A percentile compares a stretch with the other conserved stretches of the same genome.
Conservation (phyloP, 495 filamentous ascomycete species). For the Astrocystis sublimbata region DNA sequence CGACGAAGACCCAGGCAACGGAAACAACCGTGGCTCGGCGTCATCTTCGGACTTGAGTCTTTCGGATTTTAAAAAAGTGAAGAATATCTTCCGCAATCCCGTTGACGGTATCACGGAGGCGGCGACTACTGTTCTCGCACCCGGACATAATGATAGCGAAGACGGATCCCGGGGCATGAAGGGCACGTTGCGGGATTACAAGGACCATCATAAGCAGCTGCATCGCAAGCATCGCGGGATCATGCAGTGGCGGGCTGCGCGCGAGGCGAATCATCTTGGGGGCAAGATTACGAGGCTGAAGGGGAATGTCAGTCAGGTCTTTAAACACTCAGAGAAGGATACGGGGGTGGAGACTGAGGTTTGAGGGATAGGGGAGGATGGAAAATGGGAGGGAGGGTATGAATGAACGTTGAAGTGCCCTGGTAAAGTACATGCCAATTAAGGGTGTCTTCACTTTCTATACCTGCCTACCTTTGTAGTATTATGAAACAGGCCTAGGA, state of each 20-base stretch:
- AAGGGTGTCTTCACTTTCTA: too few species aligned
- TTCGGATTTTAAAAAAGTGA: slow-evolving; percentile 29
- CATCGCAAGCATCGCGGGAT: slow-evolving; percentile 64
- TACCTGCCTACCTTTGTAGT: too few species aligned
- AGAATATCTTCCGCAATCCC: slow-evolving; percentile 38
- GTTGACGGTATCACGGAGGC: slow-evolving; percentile 28
- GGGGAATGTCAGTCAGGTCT: slow-evolving; percentile 52
- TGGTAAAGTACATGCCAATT: not conserved
- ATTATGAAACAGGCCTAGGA: too few species aligned
- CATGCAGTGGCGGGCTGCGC: slow-evolving; percentile 69
- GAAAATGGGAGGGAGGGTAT: too few species aligned
- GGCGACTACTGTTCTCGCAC: slow-evolving; percentile 27
- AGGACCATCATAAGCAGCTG: slow-evolving; percentile 58
- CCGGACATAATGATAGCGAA: slow-evolving; percentile 30
- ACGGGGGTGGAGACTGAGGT: slow-evolving; percentile 64
- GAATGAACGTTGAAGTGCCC: not conserved
- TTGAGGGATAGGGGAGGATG: slow-evolving; percentile 17
- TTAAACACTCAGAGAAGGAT: slow-evolving; percentile 59
- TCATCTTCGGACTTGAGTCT: slow-evolving; percentile 30
- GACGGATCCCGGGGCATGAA: slow-evolving; percentile 44
- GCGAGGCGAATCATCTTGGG: slow-evolving; percentile 60
- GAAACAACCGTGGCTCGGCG: slow-evolving; percentile 34
- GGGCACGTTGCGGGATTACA: slow-evolving; percentile 52
- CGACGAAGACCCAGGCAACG: slow-evolving; percentile 20
- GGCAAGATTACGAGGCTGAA: slow-evolving; percentile 57